phyloP scores from a whole-genome alignment of 2,329 filamentous ascomycete genomes.

The Aspergillus luchuensis region DNA sequence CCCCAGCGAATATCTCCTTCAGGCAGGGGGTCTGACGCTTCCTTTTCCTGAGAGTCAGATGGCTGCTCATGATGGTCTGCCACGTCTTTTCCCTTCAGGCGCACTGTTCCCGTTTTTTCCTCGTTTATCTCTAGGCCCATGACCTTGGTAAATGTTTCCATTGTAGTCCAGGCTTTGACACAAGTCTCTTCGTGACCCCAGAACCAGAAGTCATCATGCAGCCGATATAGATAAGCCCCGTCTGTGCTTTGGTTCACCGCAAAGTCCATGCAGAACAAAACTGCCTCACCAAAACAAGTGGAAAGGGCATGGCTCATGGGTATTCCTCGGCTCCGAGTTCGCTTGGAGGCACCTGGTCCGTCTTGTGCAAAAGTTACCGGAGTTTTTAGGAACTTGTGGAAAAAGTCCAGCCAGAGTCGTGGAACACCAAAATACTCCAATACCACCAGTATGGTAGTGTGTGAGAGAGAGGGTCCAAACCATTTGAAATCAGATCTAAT shows the following conservation, averaged over 20 bases:
- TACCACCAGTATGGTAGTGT: conserved; percentile 60
- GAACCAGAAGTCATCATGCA: conserved; percentile 69
- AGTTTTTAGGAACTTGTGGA: conserved; percentile 59
- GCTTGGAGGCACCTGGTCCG: conserved; percentile 46
- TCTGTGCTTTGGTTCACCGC: conserved; percentile 61
- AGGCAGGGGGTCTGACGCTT: conserved; percentile 43
- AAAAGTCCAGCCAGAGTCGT: conserved; percentile 60
- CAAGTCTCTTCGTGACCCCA: conserved; percentile 60
- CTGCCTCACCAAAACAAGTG: conserved; percentile 60
- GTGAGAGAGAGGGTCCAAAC: conserved; percentile 61
- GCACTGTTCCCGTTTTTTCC: conserved; percentile 59
- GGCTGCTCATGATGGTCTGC: conserved; percentile 9
- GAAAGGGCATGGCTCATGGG: conserved; percentile 63
- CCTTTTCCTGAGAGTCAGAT: not conserved
- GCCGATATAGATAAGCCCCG: conserved; percentile 60
- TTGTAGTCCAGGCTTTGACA: conserved; percentile 61
- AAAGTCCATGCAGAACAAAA: conserved; percentile 67
- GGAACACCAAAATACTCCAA: conserved; percentile 63
- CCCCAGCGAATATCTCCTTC: conserved; percentile 60
- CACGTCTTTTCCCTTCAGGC: conserved; percentile 33
- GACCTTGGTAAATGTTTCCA: conserved; percentile 56
- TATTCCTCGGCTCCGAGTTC: conserved; percentile 57
- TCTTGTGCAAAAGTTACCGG: conserved; percentile 62
- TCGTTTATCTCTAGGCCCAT: conserved; percentile 62
- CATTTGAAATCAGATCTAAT: conserved; percentile 61